Conservation (phyloP, 2,329 filamentous ascomycete species). For the Venturiaceae sp. region DNA sequence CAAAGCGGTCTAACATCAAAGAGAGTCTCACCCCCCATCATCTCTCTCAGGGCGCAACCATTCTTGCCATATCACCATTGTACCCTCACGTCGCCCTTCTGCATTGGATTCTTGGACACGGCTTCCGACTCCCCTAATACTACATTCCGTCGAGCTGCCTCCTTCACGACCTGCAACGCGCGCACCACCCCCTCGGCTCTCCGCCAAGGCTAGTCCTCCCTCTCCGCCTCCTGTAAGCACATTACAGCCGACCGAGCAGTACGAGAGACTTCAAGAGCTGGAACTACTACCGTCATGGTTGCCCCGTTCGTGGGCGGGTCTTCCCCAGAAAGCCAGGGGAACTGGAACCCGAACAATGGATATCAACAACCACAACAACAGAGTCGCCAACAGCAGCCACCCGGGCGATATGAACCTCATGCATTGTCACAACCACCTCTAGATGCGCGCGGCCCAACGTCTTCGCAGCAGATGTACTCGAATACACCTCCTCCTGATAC, state of each 20-base stretch:
- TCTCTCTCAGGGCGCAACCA: background rate
- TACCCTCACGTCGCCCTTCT: background rate
- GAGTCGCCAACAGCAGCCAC: background rate
- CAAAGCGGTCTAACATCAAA: background rate
- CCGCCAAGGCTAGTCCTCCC: background rate
- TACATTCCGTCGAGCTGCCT: background rate
- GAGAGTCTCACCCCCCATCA: background rate
- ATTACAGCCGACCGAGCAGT: background rate
- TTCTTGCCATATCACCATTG: background rate
- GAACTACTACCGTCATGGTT: constrained; percentile 3
- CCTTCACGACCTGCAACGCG: background rate
- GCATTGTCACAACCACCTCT: background rate
- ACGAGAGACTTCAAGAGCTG: background rate
- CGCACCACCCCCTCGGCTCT: background rate
- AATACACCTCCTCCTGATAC: background rate
- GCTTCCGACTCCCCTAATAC: background rate
- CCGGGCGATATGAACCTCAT: background rate
- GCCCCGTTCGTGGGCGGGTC: constrained; percentile 8
- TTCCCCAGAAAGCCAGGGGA: constrained; percentile 4
- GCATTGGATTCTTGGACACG: background rate
- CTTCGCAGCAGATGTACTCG: background rate
- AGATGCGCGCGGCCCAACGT: background rate
- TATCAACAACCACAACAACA: background rate
- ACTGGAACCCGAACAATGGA: constrained; percentile 1
- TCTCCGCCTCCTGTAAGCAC: background rate